A percentile compares a stretch with the other conserved stretches of the same genome.
Evolutionary conservation across 306 rosid species (phyloP).

Genomic region (Malus orientalis): DNA sequence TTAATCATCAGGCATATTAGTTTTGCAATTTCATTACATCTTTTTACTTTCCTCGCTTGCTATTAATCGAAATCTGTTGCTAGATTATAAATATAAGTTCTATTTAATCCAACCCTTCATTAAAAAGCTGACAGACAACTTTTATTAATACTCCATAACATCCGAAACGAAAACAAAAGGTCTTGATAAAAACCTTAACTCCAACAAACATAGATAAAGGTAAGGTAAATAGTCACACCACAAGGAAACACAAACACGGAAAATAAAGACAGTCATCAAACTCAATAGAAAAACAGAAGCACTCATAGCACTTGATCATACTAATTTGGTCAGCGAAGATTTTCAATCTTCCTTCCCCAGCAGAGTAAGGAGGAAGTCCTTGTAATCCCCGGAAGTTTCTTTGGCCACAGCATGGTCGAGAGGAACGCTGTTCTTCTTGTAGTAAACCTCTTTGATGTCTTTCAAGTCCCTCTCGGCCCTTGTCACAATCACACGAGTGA

Average conservation of each 20-base stretch:
- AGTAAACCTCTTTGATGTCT: constrained; percentile 52
- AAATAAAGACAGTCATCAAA: neutral
- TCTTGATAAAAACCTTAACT: neutral
- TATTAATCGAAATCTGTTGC: neutral
- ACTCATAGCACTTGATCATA: neutral
- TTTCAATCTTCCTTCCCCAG: constrained; percentile 45
- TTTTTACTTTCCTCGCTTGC: neutral
- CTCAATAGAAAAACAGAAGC: neutral
- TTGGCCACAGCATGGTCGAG: constrained; percentile 63
- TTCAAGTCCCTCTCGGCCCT: constrained; percentile 78
- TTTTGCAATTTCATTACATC: too few species aligned
- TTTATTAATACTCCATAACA: neutral
- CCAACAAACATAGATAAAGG: neutral
- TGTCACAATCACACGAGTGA: constrained; percentile 70
- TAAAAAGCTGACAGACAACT: neutral
- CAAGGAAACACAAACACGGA: neutral
- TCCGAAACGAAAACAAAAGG: neutral
- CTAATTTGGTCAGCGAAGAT: neutral
- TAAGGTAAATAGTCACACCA: neutral
- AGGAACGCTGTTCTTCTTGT: constrained; percentile 66
- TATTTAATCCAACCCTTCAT: neutral
- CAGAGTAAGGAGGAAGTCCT: constrained; percentile 58
- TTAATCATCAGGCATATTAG: too few species aligned
- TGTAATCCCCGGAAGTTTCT: constrained; percentile 66
- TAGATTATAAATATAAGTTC: neutral